These are phyloP conservation scores for Euphrasia arctica DNA, from an alignment of 305 asterid genomes.

Conservation along the genomic window DNA sequence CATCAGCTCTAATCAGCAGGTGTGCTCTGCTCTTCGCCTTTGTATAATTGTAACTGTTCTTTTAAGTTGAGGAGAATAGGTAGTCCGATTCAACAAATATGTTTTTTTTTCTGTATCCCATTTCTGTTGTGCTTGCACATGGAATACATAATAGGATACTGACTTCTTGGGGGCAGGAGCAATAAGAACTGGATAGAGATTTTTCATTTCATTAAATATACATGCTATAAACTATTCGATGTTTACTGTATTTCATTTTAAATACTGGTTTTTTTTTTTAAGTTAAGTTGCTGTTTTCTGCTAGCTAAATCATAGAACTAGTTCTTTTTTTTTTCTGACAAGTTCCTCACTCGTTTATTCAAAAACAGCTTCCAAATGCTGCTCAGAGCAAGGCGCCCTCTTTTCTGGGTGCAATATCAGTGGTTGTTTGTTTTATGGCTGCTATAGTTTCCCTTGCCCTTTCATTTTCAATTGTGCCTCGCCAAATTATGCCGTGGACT, in stretches of 20 bases:
- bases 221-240: slow-evolving; percentile 2
- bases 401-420: slow-evolving; percentile 62
- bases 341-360: slow-evolving; percentile 26
- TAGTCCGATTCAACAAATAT: neutral
- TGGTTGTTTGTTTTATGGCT: slow-evolving; percentile 51
- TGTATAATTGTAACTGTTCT: slow-evolving; percentile 13
- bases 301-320: slow-evolving; percentile 9
- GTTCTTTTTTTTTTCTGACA: neutral
- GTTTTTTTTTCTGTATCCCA: neutral
- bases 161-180: too few relatives aligned
- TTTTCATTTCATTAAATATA: slow-evolving; percentile 6
- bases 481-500: slow-evolving; percentile 95
- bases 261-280: neutral
- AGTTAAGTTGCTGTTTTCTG: slow-evolving; percentile 15
- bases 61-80: slow-evolving; percentile 10
- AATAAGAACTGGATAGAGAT: neutral
- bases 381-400: slow-evolving; percentile 64
- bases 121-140: slow-evolving; percentile 17
- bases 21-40: slow-evolving; percentile 30
- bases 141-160: neutral
- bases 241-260: neutral
- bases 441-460: slow-evolving; percentile 71
- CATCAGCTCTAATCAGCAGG: slow-evolving; percentile 69
- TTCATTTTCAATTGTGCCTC: slow-evolving; percentile 69
- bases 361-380: slow-evolving; percentile 49